Evolutionary conservation across 805 yeast genomes (phyloP).

Genomic region (Ogataea neopini): DNA sequence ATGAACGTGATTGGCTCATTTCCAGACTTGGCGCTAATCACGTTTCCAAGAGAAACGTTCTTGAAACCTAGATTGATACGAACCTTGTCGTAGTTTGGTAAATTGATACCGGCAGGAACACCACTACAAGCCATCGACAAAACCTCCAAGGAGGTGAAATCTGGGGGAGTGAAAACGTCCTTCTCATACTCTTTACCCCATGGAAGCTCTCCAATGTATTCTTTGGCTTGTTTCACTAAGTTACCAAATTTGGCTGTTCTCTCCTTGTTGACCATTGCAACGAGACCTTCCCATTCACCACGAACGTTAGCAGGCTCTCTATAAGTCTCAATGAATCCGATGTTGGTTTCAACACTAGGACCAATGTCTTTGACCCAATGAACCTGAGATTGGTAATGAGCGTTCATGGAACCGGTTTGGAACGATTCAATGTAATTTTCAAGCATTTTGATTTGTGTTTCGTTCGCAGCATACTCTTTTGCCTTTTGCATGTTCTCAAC

Average conservation of each 20-base stretch:
- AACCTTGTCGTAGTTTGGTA: conserved; percentile 90
- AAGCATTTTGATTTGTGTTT: conserved; percentile 66
- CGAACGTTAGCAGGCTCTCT: conserved; percentile 89
- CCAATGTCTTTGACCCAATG: conserved; percentile 87
- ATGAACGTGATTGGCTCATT: conserved; percentile 72
- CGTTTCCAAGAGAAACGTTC: conserved; percentile 87
- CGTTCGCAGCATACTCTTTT: conserved; percentile 65
- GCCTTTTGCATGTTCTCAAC: conserved; percentile 60
- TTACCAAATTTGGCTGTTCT: conserved; percentile 77
- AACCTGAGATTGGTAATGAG: conserved; percentile 82
- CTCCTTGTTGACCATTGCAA: conserved; percentile 86
- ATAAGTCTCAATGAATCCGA: conserved; percentile 91
- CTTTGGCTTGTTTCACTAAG: conserved; percentile 66
- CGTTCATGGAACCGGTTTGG: conserved; percentile 77
- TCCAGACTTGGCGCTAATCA: conserved; percentile 70
- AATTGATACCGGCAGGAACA: conserved; percentile 90
- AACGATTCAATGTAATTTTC: conserved; percentile 68
- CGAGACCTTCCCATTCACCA: conserved; percentile 93
- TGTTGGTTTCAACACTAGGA: conserved; percentile 76
- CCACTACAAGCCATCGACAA: conserved; percentile 88
- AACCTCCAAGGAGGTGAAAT: conserved; percentile 87
- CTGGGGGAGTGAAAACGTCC: conserved; percentile 87
- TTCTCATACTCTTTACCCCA: conserved; percentile 80
- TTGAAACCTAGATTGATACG: conserved; percentile 83
- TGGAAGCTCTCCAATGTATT: conserved; percentile 67